A percentile compares a stretch with the other conserved stretches of the same genome.
These are phyloP conservation scores for Cicer yamashitae DNA, from an alignment of 306 rosid genomes.

Conservation along the genomic window DNA sequence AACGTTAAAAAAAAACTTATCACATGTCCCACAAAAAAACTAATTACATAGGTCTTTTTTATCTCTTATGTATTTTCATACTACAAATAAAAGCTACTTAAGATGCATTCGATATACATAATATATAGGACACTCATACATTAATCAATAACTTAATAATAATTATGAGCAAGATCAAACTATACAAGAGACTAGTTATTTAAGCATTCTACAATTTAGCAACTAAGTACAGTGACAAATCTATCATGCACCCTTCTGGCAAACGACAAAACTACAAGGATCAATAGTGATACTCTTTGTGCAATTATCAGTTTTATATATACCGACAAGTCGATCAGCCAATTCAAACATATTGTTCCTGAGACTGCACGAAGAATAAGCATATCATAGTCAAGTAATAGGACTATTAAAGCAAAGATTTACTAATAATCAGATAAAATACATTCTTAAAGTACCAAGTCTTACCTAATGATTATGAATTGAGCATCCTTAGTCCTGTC, in stretches of 20 bases:
- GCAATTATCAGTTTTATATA: slow-evolving; percentile 92
- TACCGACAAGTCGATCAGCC: slow-evolving; percentile 94
- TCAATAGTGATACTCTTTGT: slow-evolving; percentile 92
- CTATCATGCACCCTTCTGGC: slow-evolving; percentile 67
- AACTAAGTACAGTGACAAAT: slow-evolving; percentile 33
- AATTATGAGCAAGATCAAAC: slow-evolving; percentile 39
- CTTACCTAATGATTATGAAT: slow-evolving; percentile 83
- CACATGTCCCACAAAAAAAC: too few species aligned
- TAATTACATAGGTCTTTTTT: too few species aligned
- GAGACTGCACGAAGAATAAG: slow-evolving; percentile 59
- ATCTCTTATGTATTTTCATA: not conserved
- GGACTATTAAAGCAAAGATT: not conserved
- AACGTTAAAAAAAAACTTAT: too few species aligned
- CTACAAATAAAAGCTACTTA: slow-evolving; percentile 12
- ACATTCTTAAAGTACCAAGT: slow-evolving; percentile 33
- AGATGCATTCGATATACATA: slow-evolving; percentile 39
- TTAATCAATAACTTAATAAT: not conserved
- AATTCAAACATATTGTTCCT: slow-evolving; percentile 97
- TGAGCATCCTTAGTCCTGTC: slow-evolving; percentile 94
- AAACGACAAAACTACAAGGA: slow-evolving; percentile 78
- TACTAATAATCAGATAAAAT: not conserved
- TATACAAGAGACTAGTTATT: slow-evolving; percentile 6
- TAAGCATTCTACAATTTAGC: slow-evolving; percentile 32
- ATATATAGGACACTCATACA: slow-evolving; percentile 27
- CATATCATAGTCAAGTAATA: slow-evolving; percentile 26